phyloP scores from a whole-genome alignment of 1,284 basidiomycete genomes.

The Trichosporon sp. region DNA sequence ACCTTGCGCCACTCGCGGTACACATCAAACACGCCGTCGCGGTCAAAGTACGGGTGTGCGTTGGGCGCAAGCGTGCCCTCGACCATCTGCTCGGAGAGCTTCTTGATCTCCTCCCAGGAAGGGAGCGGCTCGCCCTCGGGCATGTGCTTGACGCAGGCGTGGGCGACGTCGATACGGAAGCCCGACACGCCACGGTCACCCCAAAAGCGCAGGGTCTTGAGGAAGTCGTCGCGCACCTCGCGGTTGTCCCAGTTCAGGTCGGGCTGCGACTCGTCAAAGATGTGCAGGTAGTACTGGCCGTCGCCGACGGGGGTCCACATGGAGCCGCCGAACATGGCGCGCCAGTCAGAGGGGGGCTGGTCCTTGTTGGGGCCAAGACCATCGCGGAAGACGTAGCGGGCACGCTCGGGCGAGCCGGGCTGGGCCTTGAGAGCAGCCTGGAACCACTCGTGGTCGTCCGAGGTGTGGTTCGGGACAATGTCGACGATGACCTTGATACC shows the following conservation, averaged over 20 bases:
- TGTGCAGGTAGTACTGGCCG: constrained; percentile 72
- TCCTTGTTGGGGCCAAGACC: constrained; percentile 59
- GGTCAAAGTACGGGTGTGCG: constrained; percentile 42
- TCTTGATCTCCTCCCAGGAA: constrained; percentile 29
- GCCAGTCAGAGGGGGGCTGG: constrained; percentile 73
- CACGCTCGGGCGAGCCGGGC: constrained; percentile 60
- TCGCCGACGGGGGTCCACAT: constrained; percentile 73
- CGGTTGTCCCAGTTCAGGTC: constrained; percentile 78
- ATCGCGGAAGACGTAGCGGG: constrained; percentile 76
- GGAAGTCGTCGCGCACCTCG: constrained; percentile 66
- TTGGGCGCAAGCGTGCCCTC: constrained; percentile 33
- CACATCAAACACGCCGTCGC: constrained; percentile 47
- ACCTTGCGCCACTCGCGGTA: constrained; percentile 49
- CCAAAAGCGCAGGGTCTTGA: constrained; percentile 73
- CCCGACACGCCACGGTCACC: constrained; percentile 72
- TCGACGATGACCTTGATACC: constrained; percentile 78
- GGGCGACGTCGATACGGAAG: constrained; percentile 61
- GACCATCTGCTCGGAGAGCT: constrained; percentile 28
- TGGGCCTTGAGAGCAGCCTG: constrained; percentile 64
- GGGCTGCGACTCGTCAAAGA: constrained; percentile 71
- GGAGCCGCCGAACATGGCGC: constrained; percentile 68
- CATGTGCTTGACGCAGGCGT: constrained; percentile 41
- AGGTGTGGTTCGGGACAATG: constrained; percentile 78
- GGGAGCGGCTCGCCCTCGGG: constrained; percentile 6
- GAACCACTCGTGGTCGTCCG: constrained; percentile 78